Conservation (phyloP, 164 flowering plant species). For the Cinnamomum micranthum region DNA sequence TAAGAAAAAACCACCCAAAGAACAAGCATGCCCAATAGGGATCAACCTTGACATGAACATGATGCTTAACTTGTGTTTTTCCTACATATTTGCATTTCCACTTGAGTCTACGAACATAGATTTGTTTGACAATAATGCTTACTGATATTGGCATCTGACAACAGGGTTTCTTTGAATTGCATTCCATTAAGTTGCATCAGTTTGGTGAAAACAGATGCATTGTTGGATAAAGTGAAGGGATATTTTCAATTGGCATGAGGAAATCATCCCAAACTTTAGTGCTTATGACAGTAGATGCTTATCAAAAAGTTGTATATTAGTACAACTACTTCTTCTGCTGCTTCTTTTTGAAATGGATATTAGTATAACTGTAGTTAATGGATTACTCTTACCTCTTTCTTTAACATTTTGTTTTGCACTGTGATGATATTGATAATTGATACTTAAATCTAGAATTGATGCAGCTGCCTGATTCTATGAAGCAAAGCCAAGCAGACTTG, state of each 20-base stretch:
- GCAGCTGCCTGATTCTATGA: constrained; percentile 99
- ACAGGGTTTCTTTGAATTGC: background rate
- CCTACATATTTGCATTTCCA: too few relatives aligned
- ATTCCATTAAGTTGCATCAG: background rate
- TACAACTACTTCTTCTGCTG: background rate
- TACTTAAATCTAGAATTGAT: constrained; percentile 5
- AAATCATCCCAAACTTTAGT: constrained; percentile 2
- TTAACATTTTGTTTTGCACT: background rate
- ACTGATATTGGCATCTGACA: too few relatives aligned
- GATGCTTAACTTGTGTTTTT: too few relatives aligned
- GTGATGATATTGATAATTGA: background rate
- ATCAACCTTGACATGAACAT: too few relatives aligned
- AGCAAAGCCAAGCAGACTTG: constrained; percentile 94
- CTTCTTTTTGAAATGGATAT: background rate
- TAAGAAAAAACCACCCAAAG: too few relatives aligned
- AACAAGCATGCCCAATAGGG: too few relatives aligned
- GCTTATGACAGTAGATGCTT: background rate
- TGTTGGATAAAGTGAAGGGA: background rate
- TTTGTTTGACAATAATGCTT: too few relatives aligned
- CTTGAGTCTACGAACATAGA: too few relatives aligned
- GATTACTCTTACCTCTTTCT: background rate
- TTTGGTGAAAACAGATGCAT: background rate
- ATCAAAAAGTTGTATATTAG: background rate
- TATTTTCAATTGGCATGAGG: background rate
- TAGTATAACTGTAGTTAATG: background rate